phyloP scores from a whole-genome alignment of 768 basidiomycete species.

The Mycena vitilis region DNA sequence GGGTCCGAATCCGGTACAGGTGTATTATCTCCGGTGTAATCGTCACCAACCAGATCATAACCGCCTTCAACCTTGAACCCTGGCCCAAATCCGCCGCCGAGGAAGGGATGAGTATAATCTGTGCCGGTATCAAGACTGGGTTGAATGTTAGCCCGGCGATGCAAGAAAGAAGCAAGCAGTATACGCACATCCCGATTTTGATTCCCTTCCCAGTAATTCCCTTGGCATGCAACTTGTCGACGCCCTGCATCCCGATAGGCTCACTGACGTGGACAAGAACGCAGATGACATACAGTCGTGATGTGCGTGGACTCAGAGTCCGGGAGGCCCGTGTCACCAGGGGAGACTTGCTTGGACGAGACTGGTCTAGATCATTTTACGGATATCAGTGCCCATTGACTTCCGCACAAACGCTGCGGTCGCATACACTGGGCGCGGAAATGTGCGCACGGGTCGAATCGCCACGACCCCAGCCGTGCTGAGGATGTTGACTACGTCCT shows the following conservation, averaged over 20 bases:
- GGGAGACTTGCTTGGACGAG: constrained; percentile 48
- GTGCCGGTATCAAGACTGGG: constrained; percentile 46
- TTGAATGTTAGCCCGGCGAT: background rate
- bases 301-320: constrained; percentile 2
- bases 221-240: constrained; percentile 73
- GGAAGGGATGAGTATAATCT: constrained; percentile 68
- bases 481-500: constrained; percentile 62
- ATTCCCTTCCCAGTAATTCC: constrained; percentile 73
- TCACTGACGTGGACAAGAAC: too few relatives aligned
- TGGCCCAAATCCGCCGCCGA: constrained; percentile 66
- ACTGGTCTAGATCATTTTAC: constrained; percentile 51
- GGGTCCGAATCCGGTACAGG: constrained; percentile 65
- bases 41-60: constrained; percentile 69
- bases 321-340: constrained; percentile 46
- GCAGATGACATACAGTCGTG: background rate
- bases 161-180: constrained; percentile 29
- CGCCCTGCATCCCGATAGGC: constrained; percentile 53
- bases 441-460: constrained; percentile 62
- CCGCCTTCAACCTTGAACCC: constrained; percentile 63
- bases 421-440: constrained; percentile 55
- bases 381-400: too few relatives aligned
- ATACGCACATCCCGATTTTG: constrained; percentile 71
- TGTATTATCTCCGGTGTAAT: constrained; percentile 60
- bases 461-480: constrained; percentile 64
- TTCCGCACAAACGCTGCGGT: too few relatives aligned